phyloP scores from a whole-genome alignment of 2,329 filamentous ascomycete species.

The Teratosphaeria zuluensis region DNA sequence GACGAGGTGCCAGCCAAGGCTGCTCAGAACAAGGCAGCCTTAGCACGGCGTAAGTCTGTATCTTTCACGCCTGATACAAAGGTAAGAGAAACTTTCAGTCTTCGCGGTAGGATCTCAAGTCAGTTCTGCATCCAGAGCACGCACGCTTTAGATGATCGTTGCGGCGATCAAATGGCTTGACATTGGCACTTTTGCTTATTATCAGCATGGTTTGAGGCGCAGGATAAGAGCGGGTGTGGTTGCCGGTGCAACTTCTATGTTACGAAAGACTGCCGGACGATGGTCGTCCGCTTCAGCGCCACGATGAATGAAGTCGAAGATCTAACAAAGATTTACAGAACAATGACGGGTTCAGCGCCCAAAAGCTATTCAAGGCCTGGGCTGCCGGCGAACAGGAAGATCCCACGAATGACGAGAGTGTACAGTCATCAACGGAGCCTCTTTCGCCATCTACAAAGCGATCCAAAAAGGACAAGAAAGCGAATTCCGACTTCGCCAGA shows the following conservation, averaged over 20 bases:
- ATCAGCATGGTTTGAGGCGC: too few species aligned
- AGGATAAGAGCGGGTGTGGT: too few species aligned
- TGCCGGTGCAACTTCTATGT: not conserved
- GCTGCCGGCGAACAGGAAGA: conserved; percentile 20
- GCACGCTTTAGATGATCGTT: too few species aligned
- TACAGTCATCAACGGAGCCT: not conserved
- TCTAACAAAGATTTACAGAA: not conserved
- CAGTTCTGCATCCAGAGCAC: not conserved
- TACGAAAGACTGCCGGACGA: not conserved
- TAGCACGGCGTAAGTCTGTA: conserved; percentile 43
- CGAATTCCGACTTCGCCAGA: not conserved
- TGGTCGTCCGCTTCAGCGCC: not conserved
- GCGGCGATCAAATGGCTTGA: too few species aligned
- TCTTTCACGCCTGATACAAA: conserved; percentile 57
- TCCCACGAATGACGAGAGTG: not conserved
- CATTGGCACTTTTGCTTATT: too few species aligned
- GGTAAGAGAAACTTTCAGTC: conserved; percentile 11
- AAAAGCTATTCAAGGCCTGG: conserved; percentile 45
- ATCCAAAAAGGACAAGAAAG: conserved; percentile 3
- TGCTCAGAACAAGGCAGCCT: not conserved
- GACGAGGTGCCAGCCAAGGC: conserved; percentile 5
- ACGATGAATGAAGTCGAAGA: not conserved
- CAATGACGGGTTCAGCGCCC: conserved; percentile 46
- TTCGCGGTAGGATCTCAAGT: not conserved
- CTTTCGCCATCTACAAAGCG: conserved; percentile 4